Conservation (phyloP, 1,284 basidiomycete genomes). For the Naganishia sp. region DNA sequence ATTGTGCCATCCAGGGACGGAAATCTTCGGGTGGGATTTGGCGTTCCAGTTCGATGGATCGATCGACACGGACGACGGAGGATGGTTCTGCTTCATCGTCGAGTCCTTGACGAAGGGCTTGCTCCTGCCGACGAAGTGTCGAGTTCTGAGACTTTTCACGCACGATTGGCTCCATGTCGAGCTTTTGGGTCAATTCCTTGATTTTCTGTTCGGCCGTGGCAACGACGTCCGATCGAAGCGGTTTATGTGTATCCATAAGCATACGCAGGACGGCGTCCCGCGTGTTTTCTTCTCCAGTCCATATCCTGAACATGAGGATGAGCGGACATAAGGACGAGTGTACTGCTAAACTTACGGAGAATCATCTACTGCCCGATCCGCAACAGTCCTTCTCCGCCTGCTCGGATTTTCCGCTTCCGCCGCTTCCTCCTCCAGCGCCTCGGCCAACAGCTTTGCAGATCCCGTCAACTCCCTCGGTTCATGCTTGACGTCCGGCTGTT, state of each 20-base stretch:
- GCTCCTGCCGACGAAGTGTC: not conserved
- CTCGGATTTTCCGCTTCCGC: constrained; percentile 46
- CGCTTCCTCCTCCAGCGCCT: constrained; percentile 66
- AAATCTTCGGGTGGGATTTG: constrained; percentile 51
- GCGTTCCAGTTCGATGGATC: constrained; percentile 27
- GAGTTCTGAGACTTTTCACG: not conserved
- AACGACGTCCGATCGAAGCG: constrained; percentile 65
- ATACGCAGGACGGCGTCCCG: constrained; percentile 76
- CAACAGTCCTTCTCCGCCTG: constrained; percentile 13
- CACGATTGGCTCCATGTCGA: constrained; percentile 44
- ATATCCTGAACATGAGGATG: constrained; percentile 60
- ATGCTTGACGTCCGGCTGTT: not conserved
- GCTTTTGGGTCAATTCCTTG: constrained; percentile 55
- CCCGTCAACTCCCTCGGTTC: constrained; percentile 48
- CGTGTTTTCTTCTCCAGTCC: constrained; percentile 73
- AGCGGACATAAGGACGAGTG: constrained; percentile 1
- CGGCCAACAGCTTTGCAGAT: constrained; percentile 69
- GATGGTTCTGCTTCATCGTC: not conserved
- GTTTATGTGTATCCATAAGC: constrained; percentile 76
- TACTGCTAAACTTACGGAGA: constrained; percentile 37
- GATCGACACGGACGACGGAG: not conserved
- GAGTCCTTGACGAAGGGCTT: constrained; percentile 2
- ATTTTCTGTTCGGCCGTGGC: constrained; percentile 73
- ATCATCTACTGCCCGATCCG: constrained; percentile 15
- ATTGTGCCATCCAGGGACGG: constrained; percentile 69